A percentile compares a stretch with the other conserved stretches of the same genome.
phyloP scores from a whole-genome alignment of 345 rosid species.

The Noccaea bulbosa region DNA sequence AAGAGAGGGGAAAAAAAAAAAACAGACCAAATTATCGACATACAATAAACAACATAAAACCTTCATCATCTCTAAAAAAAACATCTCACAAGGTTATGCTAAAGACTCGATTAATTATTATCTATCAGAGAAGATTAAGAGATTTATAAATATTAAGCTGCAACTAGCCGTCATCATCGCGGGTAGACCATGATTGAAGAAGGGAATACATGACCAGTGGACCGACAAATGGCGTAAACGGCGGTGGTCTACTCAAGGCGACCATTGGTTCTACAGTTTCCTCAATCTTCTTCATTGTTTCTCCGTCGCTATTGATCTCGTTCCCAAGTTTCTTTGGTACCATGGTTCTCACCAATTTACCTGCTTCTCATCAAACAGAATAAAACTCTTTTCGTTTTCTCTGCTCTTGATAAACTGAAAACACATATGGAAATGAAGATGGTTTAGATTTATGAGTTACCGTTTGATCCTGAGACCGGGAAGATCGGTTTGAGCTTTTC shows the following conservation, averaged over 20 bases:
- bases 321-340: slow-evolving; percentile 50
- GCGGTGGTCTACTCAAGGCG: slow-evolving; percentile 66
- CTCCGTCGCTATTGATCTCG: slow-evolving; percentile 29
- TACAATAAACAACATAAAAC: slow-evolving; percentile 12
- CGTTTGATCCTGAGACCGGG: slow-evolving; percentile 46
- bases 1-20: background rate
- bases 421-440: background rate
- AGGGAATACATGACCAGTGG: slow-evolving; percentile 59
- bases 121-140: background rate
- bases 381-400: slow-evolving; percentile 12
- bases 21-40: background rate
- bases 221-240: slow-evolving; percentile 54
- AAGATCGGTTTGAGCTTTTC: slow-evolving; percentile 46
- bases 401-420: background rate
- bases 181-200: slow-evolving; percentile 54
- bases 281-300: slow-evolving; percentile 9
- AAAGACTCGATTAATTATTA: slow-evolving; percentile 6
- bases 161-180: slow-evolving; percentile 50
- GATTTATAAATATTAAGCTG: background rate
- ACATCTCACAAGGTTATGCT: background rate
- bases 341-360: slow-evolving; percentile 43
- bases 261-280: slow-evolving; percentile 54
- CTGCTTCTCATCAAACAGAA: slow-evolving; percentile 9
- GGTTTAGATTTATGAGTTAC: slow-evolving; percentile 27
- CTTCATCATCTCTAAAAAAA: background rate